Base-by-base conservation (phyloP, 805 yeast species). In the Clavispora fructus region DNA sequence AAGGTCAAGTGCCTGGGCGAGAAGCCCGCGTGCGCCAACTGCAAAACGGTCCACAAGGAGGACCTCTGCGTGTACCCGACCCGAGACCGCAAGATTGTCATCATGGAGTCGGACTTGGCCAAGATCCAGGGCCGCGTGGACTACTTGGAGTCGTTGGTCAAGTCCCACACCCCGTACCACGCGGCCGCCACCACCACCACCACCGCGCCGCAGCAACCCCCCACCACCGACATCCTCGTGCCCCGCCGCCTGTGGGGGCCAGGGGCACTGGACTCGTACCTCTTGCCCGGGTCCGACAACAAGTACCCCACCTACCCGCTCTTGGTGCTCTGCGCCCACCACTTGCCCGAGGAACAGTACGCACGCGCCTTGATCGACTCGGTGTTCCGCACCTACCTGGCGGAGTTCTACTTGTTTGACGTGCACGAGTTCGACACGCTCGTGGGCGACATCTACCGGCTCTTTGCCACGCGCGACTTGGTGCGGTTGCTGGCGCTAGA, bases 1-100 rank as follows among this genome's bases (percentile, higher is more conserved):
- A 70, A 70, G 45, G 67, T 68, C 55, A 65, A 65, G 48, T 70
- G 75, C 46, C 67, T 70, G 28, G 75, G 75, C 7, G 73, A 65
- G 38, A 61, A 59, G 41, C 75, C 75, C 14, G 63, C 69, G 14
- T 70, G 75, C 45, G 57, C 72, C 9, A 70, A 68, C 47, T 70
- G 75, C 56, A 65, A 62, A 40, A 53, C 59, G 41, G 60, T 60
- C 40, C 62, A 60, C 45, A 67, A 64, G 50, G 61, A 50, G 11
- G 60, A 55, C 27, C 64, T 54, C 11, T 70, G 75, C 46, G 51
- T 59, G 4, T 70, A 70, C 49, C 73, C 73, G 4, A 47, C 62
- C 10, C 61, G 68, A 19, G 73, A 69, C 51, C 59, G 75, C 35
- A 70, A 70, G 51, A 65, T 70, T 28, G 68, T 70, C 35, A 67